phyloP scores from a whole-genome alignment of 148 eudicot genomes.

The Limonium bicolor region DNA sequence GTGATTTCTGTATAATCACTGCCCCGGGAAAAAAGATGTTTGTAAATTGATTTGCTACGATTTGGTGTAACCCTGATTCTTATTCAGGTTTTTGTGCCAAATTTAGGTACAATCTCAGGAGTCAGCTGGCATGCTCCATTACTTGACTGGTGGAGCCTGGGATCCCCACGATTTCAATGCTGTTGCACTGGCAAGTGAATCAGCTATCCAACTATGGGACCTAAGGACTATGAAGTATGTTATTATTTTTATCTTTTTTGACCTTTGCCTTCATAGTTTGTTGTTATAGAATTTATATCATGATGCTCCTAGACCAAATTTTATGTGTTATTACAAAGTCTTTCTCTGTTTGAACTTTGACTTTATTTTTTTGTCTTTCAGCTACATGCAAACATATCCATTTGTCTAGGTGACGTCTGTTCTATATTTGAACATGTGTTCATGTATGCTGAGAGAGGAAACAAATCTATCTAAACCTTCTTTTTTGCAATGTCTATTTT shows the following conservation, averaged over 20 bases:
- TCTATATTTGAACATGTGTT: too few relatives aligned
- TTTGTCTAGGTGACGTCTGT: too few relatives aligned
- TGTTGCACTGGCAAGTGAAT: constrained; percentile 70
- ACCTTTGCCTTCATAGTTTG: too few relatives aligned
- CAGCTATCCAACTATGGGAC: constrained; percentile 88
- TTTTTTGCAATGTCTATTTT: too few relatives aligned
- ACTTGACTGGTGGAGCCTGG: constrained; percentile 93
- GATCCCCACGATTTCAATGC: constrained; percentile 83
- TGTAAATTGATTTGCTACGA: background rate
- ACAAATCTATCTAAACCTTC: too few relatives aligned
- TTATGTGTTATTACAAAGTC: too few relatives aligned
- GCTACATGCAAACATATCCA: too few relatives aligned
- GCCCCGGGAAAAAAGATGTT: background rate
- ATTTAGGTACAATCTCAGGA: constrained; percentile 83
- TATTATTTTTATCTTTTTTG: constrained; percentile 1
- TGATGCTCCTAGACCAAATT: too few relatives aligned
- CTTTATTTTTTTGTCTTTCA: too few relatives aligned
- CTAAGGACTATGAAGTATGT: constrained; percentile 85
- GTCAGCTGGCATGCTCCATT: constrained; percentile 88
- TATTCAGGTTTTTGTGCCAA: constrained; percentile 38
- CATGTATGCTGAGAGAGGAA: too few relatives aligned
- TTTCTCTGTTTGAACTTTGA: too few relatives aligned
- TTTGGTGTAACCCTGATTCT: constrained; percentile 14
- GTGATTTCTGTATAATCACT: constrained; percentile 14
- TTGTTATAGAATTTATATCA: too few relatives aligned